Percentiles rank a stretch among this genome's conserved stretches.
phyloP scores from a whole-genome alignment of 345 rosid genomes.

The Excoecaria agallocha region DNA sequence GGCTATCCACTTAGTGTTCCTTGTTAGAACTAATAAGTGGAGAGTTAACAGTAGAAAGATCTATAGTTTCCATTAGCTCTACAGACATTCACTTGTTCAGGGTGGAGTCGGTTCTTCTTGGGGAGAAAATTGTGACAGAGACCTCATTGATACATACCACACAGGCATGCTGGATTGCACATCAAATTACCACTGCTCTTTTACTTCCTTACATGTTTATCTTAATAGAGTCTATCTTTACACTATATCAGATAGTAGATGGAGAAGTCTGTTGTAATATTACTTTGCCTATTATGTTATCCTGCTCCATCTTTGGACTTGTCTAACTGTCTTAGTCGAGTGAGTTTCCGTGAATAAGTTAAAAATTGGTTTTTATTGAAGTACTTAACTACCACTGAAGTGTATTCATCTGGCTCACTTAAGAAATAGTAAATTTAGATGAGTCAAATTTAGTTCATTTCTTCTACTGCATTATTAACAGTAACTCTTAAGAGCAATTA shows the following conservation, averaged over 20 bases:
- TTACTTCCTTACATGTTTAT: neutral
- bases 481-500: no score
- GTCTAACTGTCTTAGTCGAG: slow-evolving; percentile 91
- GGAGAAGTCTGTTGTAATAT: slow-evolving; percentile 74
- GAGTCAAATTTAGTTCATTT: no score
- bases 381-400: no score
- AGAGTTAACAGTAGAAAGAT: slow-evolving; percentile 71
- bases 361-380: no score
- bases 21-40: slow-evolving; percentile 74
- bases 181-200: neutral
- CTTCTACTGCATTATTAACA: no score
- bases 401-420: no score
- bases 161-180: slow-evolving; percentile 45
- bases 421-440: no score
- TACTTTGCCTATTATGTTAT: slow-evolving; percentile 71
- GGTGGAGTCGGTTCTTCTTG: slow-evolving; percentile 69
- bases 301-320: slow-evolving; percentile 81
- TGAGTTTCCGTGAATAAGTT: no score
- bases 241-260: slow-evolving; percentile 65
- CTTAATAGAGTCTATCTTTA: slow-evolving; percentile 9
- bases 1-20: slow-evolving; percentile 66
- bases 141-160: slow-evolving; percentile 89
- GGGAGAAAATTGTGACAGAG: slow-evolving; percentile 78
- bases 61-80: slow-evolving; percentile 68
- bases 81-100: slow-evolving; percentile 73